Percentiles rank a stretch among this genome's conserved stretches.
Evolutionary conservation across 2,329 filamentous ascomycete species (phyloP).

Genomic region (Emmonsiellopsis sp.): DNA sequence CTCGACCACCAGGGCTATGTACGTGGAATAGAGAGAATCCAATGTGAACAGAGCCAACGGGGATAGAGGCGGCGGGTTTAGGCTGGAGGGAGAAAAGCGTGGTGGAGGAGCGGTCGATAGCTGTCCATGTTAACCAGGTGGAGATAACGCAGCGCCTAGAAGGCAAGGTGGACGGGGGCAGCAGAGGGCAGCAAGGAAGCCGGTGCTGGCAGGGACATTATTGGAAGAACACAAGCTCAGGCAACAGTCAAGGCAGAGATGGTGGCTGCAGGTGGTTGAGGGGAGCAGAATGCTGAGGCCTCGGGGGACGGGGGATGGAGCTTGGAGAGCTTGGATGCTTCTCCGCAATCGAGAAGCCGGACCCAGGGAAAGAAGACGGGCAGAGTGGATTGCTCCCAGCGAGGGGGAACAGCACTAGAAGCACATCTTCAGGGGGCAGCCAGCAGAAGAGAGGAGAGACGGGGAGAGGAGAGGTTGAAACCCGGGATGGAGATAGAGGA

Average conservation of each 20-base stretch:
- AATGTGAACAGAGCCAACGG: background rate
- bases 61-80: slow-evolving; percentile 20
- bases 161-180: background rate
- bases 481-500: background rate
- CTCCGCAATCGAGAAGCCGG: background rate
- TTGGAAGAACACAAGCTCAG: background rate
- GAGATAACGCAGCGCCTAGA: background rate
- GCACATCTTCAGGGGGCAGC: slow-evolving; percentile 1
- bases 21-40: background rate
- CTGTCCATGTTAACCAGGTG: slow-evolving; percentile 31
- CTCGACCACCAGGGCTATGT: background rate
- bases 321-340: background rate
- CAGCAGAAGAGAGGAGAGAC: background rate
- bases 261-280: background rate
- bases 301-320: background rate
- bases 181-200: background rate
- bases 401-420: slow-evolving; percentile 1
- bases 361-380: background rate
- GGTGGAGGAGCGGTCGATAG: slow-evolving; percentile 18
- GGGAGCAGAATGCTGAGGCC: background rate
- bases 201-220: background rate
- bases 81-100: slow-evolving; percentile 24
- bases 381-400: slow-evolving; percentile 2
- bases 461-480: background rate
- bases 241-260: background rate